Percentiles rank a stretch among this genome's conserved stretches.
Evolutionary conservation across 805 yeast genomes (phyloP).

Genomic region (Vanderwaltozyma verrucispora): DNA sequence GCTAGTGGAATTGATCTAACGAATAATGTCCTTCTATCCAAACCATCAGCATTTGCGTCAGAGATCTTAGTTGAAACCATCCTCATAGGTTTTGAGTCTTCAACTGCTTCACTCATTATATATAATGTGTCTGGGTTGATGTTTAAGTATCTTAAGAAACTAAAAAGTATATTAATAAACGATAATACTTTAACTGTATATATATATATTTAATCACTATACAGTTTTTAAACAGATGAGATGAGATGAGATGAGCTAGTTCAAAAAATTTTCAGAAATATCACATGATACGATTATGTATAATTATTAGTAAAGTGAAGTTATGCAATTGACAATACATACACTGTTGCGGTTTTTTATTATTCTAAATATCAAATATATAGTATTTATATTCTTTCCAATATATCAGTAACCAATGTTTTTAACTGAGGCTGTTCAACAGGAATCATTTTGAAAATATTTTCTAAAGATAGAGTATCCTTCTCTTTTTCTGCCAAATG

Average conservation of each 20-base stretch:
- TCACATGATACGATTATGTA: not conserved
- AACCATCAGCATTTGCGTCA: constrained; percentile 15
- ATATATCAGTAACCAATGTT: constrained; percentile 11
- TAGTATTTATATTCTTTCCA: too few relatives aligned
- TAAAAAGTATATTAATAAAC: too few relatives aligned
- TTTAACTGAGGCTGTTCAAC: constrained; percentile 19
- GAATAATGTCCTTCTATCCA: constrained; percentile 53
- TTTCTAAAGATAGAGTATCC: constrained; percentile 17
- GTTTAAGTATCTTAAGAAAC: too few relatives aligned
- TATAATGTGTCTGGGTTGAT: too few relatives aligned
- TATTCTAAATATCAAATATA: too few relatives aligned
- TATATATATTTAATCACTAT: too few relatives aligned
- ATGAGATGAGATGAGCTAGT: constrained; percentile 17
- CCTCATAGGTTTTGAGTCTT: not conserved
- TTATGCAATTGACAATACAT: too few relatives aligned
- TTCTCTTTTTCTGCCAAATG: constrained; percentile 20
- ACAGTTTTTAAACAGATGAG: not conserved
- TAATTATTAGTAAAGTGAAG: too few relatives aligned
- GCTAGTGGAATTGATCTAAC: constrained; percentile 76
- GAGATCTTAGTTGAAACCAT: not conserved
- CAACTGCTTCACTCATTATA: constrained; percentile 1
- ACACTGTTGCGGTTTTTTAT: too few relatives aligned
- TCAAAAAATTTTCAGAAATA: constrained; percentile 30
- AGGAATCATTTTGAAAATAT: constrained; percentile 16
- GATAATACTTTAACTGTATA: too few relatives aligned